phyloP scores from a whole-genome alignment of 768 basidiomycete species.

The Amanita phalloides region DNA sequence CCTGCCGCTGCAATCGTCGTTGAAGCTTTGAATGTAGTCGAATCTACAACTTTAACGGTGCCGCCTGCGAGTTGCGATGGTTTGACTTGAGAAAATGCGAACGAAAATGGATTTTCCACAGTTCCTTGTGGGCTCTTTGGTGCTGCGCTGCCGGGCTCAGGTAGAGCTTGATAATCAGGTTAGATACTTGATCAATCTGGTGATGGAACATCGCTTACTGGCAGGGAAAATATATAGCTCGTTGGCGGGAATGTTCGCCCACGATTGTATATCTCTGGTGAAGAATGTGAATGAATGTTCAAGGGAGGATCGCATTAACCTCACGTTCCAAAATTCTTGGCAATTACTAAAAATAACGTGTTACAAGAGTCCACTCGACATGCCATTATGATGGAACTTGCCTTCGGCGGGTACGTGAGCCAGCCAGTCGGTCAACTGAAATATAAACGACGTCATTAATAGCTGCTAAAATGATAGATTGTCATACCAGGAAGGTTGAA shows the following conservation, averaged over 20 bases:
- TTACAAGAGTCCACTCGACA: neutral
- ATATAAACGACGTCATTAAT: neutral
- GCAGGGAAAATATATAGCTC: slow-evolving; percentile 46
- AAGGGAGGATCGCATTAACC: neutral
- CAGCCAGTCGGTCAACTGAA: slow-evolving; percentile 43
- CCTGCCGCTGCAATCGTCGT: slow-evolving; percentile 38
- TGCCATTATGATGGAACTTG: slow-evolving; percentile 3
- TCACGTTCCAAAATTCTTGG: slow-evolving; percentile 39
- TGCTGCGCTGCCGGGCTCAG: slow-evolving; percentile 21
- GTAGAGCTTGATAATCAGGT: slow-evolving; percentile 17
- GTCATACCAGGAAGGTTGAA: slow-evolving; percentile 34
- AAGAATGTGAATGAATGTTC: neutral
- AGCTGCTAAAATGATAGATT: neutral
- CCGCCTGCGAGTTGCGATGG: slow-evolving; percentile 36
- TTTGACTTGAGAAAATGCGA: slow-evolving; percentile 32
- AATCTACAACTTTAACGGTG: slow-evolving; percentile 39
- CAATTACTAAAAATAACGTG: slow-evolving; percentile 23
- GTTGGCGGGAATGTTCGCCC: slow-evolving; percentile 30
- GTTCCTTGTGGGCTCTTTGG: slow-evolving; percentile 33
- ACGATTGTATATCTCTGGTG: slow-evolving; percentile 20
- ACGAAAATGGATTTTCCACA: slow-evolving; percentile 35
- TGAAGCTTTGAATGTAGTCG: slow-evolving; percentile 40
- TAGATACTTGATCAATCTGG: neutral
- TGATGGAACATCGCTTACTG: slow-evolving; percentile 15
- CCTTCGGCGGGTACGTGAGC: slow-evolving; percentile 42